A percentile compares a stretch with the other conserved stretches of the same genome.
These are phyloP conservation scores for Talaromyces sp. DNA, from an alignment of 2,329 filamentous ascomycete species.

Conservation along the genomic window DNA sequence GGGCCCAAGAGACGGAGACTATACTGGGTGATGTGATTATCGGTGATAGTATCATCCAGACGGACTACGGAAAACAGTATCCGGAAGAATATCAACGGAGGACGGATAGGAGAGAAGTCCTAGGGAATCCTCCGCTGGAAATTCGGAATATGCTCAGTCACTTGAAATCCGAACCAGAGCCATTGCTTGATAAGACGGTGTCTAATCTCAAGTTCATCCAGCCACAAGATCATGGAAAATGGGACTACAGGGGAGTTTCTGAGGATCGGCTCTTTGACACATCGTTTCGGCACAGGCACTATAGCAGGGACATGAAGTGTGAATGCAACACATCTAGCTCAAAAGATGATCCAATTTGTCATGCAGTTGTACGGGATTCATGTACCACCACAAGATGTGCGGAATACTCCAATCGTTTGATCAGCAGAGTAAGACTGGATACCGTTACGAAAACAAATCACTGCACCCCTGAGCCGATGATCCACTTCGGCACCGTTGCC, in stretches of 20 bases:
- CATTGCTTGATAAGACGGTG: background rate
- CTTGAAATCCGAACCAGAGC: background rate
- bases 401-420: background rate
- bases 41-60: constrained; percentile 25
- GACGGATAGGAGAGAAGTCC: constrained; percentile 19
- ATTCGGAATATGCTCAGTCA: constrained; percentile 7
- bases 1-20: constrained; percentile 20
- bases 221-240: background rate
- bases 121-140: constrained; percentile 16
- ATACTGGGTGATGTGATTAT: constrained; percentile 32
- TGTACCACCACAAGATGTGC: background rate
- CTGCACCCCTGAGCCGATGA: background rate
- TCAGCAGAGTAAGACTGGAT: background rate
- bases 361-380: background rate
- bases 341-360: constrained; percentile 1
- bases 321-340: background rate
- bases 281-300: constrained; percentile 7
- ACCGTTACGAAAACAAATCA: background rate
- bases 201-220: background rate
- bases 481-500: constrained; percentile 12
- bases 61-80: constrained; percentile 29
- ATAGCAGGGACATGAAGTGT: background rate
- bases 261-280: constrained; percentile 7
- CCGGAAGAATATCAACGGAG: constrained; percentile 23
- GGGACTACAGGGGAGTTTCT: background rate